Evolutionary conservation across 2,329 filamentous ascomycete genomes (phyloP), one percentile per base, ranked within the genome.

Genomic region (Aspergillus fructus): DNA sequence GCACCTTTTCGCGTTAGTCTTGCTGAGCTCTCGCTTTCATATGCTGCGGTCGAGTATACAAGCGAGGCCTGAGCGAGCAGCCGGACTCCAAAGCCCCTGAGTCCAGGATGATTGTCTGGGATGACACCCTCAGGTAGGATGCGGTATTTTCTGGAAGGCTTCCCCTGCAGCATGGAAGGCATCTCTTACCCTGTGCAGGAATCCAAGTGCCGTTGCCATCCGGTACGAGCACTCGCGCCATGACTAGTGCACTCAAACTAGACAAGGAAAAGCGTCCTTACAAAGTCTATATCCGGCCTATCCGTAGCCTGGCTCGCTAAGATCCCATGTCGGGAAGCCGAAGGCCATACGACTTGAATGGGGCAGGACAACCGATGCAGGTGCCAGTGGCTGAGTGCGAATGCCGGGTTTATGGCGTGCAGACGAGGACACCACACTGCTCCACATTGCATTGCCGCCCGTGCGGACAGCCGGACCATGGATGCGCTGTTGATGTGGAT

Each of bases 261-360:
- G 47, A 37, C 30, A 48, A 9, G 33, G 33, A 33, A 17, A 30
- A 11, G 34, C 21, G 51, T 19, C 13, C 12, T 27, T 37, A 53
- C 23, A n/a, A 37, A 37, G 34, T 37, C 34, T 15, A 13, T 37
- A 37, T 37, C 15, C 34, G 34, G 34, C 2, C 34, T 37, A n/a
- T 37, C 15, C 34, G 42, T 30, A 47, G 37, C 8, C 40, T 46
- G 27, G 8, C 27, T 30, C 27, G 39, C 23, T 34, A 23, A 12
- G 11, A 47, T 49, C 19, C 21, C 33, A 48, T 15, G 19, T 61
- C 59, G 59, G 59, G 59, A 61, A 61, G 54, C 59, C 59, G 59
- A 61, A 34, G 47, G 30, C 27, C 13, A 27, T 37, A 17, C 33
- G 23, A 42, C 27, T 46, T 19, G 15, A 50, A 56, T 45, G 34